A percentile compares a stretch with the other conserved stretches of the same genome.
These are phyloP conservation scores for Leishmania lainsoni DNA, from an alignment of 208 protist genomes.

Conservation along the genomic window DNA sequence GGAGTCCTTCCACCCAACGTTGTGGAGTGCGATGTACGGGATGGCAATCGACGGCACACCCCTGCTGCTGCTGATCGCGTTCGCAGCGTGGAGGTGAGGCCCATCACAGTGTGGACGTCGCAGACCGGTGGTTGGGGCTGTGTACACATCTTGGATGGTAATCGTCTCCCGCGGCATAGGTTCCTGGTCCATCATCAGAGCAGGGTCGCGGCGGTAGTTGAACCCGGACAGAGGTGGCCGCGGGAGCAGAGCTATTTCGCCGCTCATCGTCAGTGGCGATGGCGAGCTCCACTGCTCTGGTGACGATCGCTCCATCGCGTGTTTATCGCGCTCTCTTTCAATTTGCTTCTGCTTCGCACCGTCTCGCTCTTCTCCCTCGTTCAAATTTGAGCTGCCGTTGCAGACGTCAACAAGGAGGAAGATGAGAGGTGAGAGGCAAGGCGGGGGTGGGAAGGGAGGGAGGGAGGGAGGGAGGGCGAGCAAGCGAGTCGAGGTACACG, in stretches of 20 bases:
- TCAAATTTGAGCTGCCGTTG: background rate
- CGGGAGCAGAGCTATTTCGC: background rate
- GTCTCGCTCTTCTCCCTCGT: background rate
- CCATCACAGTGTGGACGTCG: background rate
- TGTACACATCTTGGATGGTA: background rate
- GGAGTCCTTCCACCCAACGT: conserved; percentile 14
- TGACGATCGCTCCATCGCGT: background rate
- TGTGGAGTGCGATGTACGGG: conserved; percentile 50
- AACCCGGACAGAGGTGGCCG: conserved; percentile 10
- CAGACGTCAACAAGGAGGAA: background rate
- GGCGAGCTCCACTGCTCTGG: background rate
- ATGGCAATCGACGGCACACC: conserved; percentile 28
- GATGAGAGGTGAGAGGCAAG: background rate
- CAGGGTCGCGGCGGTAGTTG: conserved; percentile 27
- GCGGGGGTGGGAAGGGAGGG: background rate
- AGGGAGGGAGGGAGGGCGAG: background rate
- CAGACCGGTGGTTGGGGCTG: background rate
- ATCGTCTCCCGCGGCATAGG: conserved; percentile 3
- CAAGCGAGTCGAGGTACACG: background rate
- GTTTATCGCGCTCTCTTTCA: background rate
- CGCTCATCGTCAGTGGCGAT: background rate
- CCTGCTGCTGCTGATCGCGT: conserved; percentile 2
- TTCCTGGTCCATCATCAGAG: conserved; percentile 14
- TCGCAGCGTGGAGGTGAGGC: background rate
- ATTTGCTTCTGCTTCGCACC: background rate